Evolutionary conservation across 495 filamentous ascomycete species (phyloP).

Genomic region (Neurospora terricola): DNA sequence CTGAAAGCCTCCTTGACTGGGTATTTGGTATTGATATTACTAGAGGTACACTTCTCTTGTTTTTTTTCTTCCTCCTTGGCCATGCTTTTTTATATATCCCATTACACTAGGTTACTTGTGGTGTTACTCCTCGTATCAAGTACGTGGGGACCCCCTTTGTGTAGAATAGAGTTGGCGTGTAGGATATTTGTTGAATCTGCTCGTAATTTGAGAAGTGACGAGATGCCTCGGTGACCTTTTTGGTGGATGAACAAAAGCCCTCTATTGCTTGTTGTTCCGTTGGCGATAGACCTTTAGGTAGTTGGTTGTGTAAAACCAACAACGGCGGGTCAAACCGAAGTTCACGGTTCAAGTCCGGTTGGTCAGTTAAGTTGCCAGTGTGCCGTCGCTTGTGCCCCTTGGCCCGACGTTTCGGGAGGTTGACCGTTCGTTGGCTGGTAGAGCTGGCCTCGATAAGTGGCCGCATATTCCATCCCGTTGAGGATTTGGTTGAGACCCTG

Average conservation of each 20-base stretch:
- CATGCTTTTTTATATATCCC: neutral
- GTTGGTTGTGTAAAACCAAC: too few relatives aligned
- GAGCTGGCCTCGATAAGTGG: neutral
- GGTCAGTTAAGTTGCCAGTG: too few relatives aligned
- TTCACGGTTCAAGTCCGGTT: too few relatives aligned
- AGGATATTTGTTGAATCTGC: too few relatives aligned
- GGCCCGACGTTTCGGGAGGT: neutral
- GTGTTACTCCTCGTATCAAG: too few relatives aligned
- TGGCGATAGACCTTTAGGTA: too few relatives aligned
- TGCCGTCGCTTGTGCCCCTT: neutral
- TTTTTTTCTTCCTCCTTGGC: neutral
- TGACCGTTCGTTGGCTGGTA: neutral
- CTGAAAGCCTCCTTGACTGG: neutral
- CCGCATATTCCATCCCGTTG: neutral
- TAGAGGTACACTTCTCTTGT: neutral
- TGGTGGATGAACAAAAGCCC: too few relatives aligned
- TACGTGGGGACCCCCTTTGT: too few relatives aligned
- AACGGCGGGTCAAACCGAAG: too few relatives aligned
- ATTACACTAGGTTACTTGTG: neutral
- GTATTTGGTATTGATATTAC: neutral
- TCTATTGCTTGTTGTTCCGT: too few relatives aligned
- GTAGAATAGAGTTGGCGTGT: neutral
- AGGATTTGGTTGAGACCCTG: neutral
- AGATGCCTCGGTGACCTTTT: neutral
- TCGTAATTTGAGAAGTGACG: too few relatives aligned